These are phyloP conservation scores for Diplosphaera chodatii DNA, from an alignment of 139 green algal species.

Conservation along the genomic window DNA sequence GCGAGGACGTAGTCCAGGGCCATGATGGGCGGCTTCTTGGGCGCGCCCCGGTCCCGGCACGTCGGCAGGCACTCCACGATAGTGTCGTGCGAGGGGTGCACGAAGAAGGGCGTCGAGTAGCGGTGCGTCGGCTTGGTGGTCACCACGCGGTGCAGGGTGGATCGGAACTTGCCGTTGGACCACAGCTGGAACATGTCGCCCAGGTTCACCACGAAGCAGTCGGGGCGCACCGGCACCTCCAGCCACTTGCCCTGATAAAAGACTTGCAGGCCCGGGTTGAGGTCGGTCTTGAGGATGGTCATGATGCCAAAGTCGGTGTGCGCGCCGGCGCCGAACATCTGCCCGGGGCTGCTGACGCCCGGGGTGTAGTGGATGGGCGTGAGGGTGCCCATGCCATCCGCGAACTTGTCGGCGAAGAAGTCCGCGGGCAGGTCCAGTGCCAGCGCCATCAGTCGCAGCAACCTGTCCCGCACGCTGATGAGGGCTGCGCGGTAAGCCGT, in stretches of 20 bases:
- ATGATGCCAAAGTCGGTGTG: slow-evolving; percentile 48
- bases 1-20: not conserved
- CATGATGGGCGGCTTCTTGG: not conserved
- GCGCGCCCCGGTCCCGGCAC: not conserved
- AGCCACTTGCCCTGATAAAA: slow-evolving; percentile 29
- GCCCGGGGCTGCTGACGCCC: not conserved
- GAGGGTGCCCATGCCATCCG: slow-evolving; percentile 33
- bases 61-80: not conserved
- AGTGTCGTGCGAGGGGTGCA: slow-evolving; percentile 12
- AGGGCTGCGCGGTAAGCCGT: slow-evolving; percentile 36
- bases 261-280: slow-evolving; percentile 56
- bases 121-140: slow-evolving; percentile 33
- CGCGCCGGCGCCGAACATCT: not conserved
- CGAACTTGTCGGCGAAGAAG: slow-evolving; percentile 65
- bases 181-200: slow-evolving; percentile 72
- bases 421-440: slow-evolving; percentile 47
- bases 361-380: not conserved
- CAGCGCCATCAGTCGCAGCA: slow-evolving; percentile 59
- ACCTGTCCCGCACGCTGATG: slow-evolving; percentile 8
- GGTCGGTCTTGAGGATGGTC: slow-evolving; percentile 71
- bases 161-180: slow-evolving; percentile 65
- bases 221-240: slow-evolving; percentile 43
- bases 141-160: slow-evolving; percentile 64
- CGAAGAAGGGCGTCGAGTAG: slow-evolving; percentile 72
- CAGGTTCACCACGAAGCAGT: slow-evolving; percentile 71